A percentile compares a stretch with the other conserved stretches of the same genome.
Evolutionary conservation across 1,139 yeast genomes (phyloP).

Genomic region (Lodderomyces oxycetoniae): DNA sequence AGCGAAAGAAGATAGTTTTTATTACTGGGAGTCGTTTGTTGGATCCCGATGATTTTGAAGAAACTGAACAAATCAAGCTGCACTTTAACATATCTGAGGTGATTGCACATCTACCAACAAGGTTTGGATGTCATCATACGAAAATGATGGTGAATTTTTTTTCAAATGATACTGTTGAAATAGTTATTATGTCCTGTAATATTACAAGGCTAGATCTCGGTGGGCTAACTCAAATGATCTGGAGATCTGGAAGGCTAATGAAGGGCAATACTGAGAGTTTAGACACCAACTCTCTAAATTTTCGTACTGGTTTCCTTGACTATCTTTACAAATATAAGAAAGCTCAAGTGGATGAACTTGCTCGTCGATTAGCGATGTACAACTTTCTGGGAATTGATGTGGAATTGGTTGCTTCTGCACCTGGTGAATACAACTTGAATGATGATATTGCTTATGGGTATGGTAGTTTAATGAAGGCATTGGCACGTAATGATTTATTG

Average conservation of each 20-base stretch:
- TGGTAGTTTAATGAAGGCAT: constrained; percentile 42
- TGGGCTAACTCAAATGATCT: constrained; percentile 59
- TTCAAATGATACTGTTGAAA: constrained; percentile 36
- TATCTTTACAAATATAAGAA: constrained; percentile 44
- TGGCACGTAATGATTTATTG: constrained; percentile 31
- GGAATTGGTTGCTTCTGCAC: constrained; percentile 55
- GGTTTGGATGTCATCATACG: constrained; percentile 57
- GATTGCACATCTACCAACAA: constrained; percentile 28
- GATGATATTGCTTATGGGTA: constrained; percentile 37
- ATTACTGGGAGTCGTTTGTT: constrained; percentile 28
- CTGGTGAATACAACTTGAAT: constrained; percentile 32
- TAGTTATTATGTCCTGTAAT: constrained; percentile 60
- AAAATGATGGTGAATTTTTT: constrained; percentile 61
- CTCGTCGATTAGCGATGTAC: constrained; percentile 23
- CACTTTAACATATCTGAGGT: constrained; percentile 28
- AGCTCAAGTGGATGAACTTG: constrained; percentile 23
- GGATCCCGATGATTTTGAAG: constrained; percentile 13
- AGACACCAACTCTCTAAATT: constrained; percentile 15
- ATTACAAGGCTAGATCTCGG: constrained; percentile 50
- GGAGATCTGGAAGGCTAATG: constrained; percentile 53
- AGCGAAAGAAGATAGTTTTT: constrained; percentile 24
- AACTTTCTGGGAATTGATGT: constrained; percentile 47
- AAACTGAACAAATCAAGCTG: constrained; percentile 10
- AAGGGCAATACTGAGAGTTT: constrained; percentile 10
- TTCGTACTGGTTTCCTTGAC: constrained; percentile 34